A percentile compares a stretch with the other conserved stretches of the same genome.
phyloP scores from a whole-genome alignment of 2,329 filamentous ascomycete species.

The Trichoderma arundinaceum region DNA sequence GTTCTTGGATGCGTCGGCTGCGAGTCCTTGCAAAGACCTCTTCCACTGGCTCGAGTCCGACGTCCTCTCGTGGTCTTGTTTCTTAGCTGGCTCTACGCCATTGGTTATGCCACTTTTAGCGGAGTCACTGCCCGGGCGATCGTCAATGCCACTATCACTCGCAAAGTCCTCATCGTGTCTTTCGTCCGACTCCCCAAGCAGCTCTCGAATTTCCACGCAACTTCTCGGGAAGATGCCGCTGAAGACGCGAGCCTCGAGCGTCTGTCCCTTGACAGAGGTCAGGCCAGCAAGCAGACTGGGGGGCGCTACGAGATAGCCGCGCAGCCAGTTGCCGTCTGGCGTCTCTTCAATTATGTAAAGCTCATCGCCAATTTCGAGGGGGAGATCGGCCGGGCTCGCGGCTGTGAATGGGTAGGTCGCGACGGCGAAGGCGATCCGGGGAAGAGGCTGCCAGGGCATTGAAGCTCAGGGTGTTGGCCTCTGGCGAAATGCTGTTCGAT shows the following conservation, averaged over 20 bases:
- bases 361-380: conserved; percentile 96
- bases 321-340: conserved; percentile 88
- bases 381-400: conserved; percentile 84
- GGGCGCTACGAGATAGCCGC: conserved; percentile 92
- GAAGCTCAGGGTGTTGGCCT: conserved; percentile 38
- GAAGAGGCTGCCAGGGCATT: conserved; percentile 97
- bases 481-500: conserved; percentile 29
- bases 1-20: conserved; percentile 49
- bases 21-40: conserved; percentile 45
- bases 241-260: conserved; percentile 93
- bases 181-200: conserved; percentile 76
- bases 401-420: conserved; percentile 93
- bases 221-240: conserved; percentile 97
- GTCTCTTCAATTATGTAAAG: conserved; percentile 98
- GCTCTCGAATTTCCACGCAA: conserved; percentile 93
- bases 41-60: conserved; percentile 38
- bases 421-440: conserved; percentile 96
- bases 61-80: conserved; percentile 42
- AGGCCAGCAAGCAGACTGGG: conserved; percentile 90
- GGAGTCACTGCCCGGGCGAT: conserved; percentile 53
- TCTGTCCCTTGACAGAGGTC: conserved; percentile 89
- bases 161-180: conserved; percentile 49
- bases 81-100: conserved; percentile 47
- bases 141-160: conserved; percentile 43
- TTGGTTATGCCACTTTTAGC: conserved; percentile 60